Evolutionary conservation across 1,284 basidiomycete species (phyloP).

Genomic region (Bjerkandera adusta): DNA sequence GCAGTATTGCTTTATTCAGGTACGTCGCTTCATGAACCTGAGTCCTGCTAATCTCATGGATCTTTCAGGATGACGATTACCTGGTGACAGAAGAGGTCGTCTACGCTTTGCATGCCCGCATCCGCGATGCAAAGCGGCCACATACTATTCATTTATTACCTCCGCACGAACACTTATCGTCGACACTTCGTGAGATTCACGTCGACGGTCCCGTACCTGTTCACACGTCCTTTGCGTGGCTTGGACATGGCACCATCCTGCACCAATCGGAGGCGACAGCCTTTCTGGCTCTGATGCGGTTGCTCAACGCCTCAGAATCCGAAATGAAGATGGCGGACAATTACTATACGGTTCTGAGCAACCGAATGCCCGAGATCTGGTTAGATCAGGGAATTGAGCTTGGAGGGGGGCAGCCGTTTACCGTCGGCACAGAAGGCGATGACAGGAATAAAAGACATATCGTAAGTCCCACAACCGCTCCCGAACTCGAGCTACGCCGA

Average conservation of each 20-base stretch:
- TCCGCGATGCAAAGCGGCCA: conserved; percentile 25
- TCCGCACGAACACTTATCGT: conserved; percentile 58
- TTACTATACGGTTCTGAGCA: conserved; percentile 60
- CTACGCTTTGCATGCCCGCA: conserved; percentile 42
- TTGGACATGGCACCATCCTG: conserved; percentile 62
- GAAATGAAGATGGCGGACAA: conserved; percentile 70
- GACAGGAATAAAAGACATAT: conserved; percentile 57
- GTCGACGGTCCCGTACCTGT: conserved; percentile 25
- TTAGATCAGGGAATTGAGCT: conserved; percentile 61
- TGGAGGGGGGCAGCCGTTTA: conserved; percentile 60
- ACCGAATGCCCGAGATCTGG: conserved; percentile 51
- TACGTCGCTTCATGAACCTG: conserved; percentile 22
- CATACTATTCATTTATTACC: conserved; percentile 54
- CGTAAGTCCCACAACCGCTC: conserved; percentile 35
- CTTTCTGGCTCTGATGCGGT: conserved; percentile 48
- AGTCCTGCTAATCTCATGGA: conserved; percentile 8
- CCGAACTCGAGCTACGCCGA: too few species aligned
- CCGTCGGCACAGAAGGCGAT: conserved; percentile 55
- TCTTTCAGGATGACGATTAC: conserved; percentile 64
- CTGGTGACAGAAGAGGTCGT: conserved; percentile 57
- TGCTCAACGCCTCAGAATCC: conserved; percentile 43
- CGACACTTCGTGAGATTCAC: conserved; percentile 28
- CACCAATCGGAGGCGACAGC: conserved; percentile 38
- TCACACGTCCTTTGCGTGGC: conserved; percentile 63
- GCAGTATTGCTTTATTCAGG: conserved; percentile 63